A percentile compares a stretch with the other conserved stretches of the same genome.
phyloP scores from a whole-genome alignment of 2,329 filamentous ascomycete genomes.

The Rhynchosporium secalis region DNA sequence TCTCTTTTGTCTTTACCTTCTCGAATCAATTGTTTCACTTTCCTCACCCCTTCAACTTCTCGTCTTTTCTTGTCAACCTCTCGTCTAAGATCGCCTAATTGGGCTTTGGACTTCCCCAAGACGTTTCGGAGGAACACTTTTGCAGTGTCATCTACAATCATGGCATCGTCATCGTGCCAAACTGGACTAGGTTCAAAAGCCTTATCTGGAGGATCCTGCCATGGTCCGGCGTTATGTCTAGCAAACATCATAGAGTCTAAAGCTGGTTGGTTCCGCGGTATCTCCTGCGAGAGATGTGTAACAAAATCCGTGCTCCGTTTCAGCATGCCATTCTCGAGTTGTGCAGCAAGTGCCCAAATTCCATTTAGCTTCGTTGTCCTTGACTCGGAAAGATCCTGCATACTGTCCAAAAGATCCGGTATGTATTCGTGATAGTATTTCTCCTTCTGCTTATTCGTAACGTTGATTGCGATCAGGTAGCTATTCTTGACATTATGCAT shows the following conservation, averaged over 20 bases:
- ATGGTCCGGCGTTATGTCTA: conserved; percentile 80
- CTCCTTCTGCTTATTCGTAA: conserved; percentile 97
- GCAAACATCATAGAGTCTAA: conserved; percentile 99
- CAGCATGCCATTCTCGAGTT: conserved; percentile 78
- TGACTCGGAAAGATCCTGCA: conserved; percentile 93
- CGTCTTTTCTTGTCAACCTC: conserved; percentile 84
- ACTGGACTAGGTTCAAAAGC: conserved; percentile 91
- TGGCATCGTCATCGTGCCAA: conserved; percentile 89
- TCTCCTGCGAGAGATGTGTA: conserved; percentile 73
- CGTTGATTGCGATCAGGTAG: conserved; percentile 94
- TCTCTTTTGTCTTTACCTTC: conserved; percentile 87
- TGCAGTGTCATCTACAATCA: conserved; percentile 82
- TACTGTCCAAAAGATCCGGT: conserved; percentile 86
- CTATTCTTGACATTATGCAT: conserved; percentile 99
- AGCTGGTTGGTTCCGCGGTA: conserved; percentile 81
- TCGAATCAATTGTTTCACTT: conserved; percentile 71
- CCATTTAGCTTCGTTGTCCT: conserved; percentile 80
- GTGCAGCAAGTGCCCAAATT: conserved; percentile 78
- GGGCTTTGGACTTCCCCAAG: conserved; percentile 83
- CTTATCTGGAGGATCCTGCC: conserved; percentile 83
- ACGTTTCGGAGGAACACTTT: conserved; percentile 92
- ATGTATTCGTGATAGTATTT: conserved; percentile 97
- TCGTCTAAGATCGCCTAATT: conserved; percentile 74
- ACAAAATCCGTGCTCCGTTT: conserved; percentile 71
- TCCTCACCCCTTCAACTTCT: conserved; percentile 79